Evolutionary conservation across 306 rosid species (phyloP), one percentile per base, ranked within the genome.

Genomic region (Gleditsia sinensis): DNA sequence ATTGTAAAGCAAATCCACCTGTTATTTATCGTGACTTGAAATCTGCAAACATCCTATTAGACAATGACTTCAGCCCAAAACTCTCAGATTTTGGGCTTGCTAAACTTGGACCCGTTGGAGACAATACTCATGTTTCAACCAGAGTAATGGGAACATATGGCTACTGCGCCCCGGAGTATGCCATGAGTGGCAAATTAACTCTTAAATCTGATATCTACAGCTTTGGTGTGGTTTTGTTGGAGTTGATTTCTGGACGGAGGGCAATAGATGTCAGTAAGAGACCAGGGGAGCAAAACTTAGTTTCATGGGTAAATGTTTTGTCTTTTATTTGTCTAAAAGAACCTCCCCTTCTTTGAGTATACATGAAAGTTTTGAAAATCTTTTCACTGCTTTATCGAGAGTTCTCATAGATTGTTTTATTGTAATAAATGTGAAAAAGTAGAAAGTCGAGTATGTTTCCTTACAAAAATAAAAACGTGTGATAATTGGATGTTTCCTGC

Each of bases 121-220:
- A 94, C 75, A 90, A 88, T 23, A 91, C 98, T 34, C 98, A 94
- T 78, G 98, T 94, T 77, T 94, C 98, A 53, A 94, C 98, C 9
- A 84, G 98, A 87, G 96, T 94, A 45, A 94, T 94, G 98, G 98
- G 97, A 76, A 94, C 97, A 9, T 89, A 91, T 49, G 97, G 98
- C 46, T 91, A 94, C 84, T 92, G 99, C 66, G 99, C 99, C 7
- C 99, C 99, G 24, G 99, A 95, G 80, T 95, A 95, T 17, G 98
- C 98, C 55, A 95, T 95, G 98, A 92, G 96, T 50, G 98, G 99
- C 34, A 92, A 92, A 75, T 81, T 92, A 86, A 95, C 99, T 8
- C 93, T 92, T 61, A 95, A 95, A 75, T 95, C 99, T 40, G 99
- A 95, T 86, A 92, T 95, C 53, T 95, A 95, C 72, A 86, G 99